These are phyloP conservation scores for Dryas integrifolia DNA, from an alignment of 331 rosid species.

Conservation along the genomic window DNA sequence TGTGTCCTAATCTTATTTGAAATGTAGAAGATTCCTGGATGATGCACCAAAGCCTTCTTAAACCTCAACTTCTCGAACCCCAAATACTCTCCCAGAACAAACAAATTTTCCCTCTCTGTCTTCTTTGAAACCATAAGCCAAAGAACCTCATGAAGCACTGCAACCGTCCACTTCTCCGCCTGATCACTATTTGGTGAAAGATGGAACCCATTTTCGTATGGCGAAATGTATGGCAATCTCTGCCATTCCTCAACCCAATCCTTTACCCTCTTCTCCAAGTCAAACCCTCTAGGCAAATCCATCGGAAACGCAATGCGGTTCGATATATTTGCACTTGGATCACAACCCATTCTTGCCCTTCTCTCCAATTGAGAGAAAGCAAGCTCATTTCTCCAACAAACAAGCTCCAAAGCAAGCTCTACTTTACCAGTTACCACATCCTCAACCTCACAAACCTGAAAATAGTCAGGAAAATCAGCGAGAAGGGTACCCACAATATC, in stretches of 20 bases:
- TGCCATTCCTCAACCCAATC: conserved; percentile 82
- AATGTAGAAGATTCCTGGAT: conserved; percentile 79
- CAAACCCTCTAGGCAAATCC: conserved; percentile 67
- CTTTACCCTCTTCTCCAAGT: conserved; percentile 61
- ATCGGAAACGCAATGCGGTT: conserved; percentile 55
- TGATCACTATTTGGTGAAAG: conserved; percentile 54
- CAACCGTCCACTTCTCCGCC: conserved; percentile 88
- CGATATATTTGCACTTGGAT: conserved; percentile 28
- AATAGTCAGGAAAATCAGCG: conserved; percentile 70
- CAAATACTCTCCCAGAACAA: conserved; percentile 59
- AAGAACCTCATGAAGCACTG: conserved; percentile 73
- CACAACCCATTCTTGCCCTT: conserved; percentile 35
- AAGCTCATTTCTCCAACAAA: conserved; percentile 64
- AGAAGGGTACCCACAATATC: conserved; percentile 53
- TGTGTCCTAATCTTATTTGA: conserved; percentile 77
- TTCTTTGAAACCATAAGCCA: conserved; percentile 76
- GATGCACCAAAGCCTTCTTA: conserved; percentile 73
- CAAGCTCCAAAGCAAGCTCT: conserved; percentile 71
- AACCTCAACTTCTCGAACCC: conserved; percentile 62
- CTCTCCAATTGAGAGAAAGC: conserved; percentile 68
- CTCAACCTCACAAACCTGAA: conserved; percentile 53
- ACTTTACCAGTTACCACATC: conserved; percentile 50
- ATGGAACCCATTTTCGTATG: conserved; percentile 71
- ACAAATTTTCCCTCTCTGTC: conserved; percentile 54
- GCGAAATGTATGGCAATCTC: conserved; percentile 73